Evolutionary conservation across 768 basidiomycete species (phyloP), one percentile per base, ranked within the genome.

Genomic region (Mycena chlorophos): DNA sequence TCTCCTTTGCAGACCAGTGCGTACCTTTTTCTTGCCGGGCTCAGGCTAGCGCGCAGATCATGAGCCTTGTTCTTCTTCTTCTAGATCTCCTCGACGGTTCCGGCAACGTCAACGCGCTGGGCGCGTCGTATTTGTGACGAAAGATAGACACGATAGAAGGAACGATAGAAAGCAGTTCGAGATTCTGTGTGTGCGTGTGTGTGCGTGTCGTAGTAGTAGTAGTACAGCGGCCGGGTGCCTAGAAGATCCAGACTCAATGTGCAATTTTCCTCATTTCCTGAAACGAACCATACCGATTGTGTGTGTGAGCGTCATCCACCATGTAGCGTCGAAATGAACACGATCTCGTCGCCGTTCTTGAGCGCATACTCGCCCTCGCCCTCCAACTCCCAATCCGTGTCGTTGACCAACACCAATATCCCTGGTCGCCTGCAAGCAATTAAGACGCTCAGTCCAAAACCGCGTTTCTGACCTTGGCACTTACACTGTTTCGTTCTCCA

Each of bases 371-470:
- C 87, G 20, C 91, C 87, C 69, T 98, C 96, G 29, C 93, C 94
- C 69, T 98, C 96, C 5, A 98, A 77, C 70, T 98, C 95, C 96
- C 96, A 98, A 65, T 98, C 96, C 1, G 91, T 91, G 64, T 96
- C 91, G 66, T 98, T 98, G 51, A 99, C 84, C n/a, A 99, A 78
- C 3, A 98, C 96, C 3, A 99, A 77, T 31, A 99, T 97, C 0
- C 97, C 97, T 0, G 97, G 97, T 8, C 97, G 94, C 34, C 97
- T 96, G 65, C 1, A 28, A 34, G 12, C n/a, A 47, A 20, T 29
- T 13, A 25, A 16, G 45, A 14, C 27, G 26, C 26, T 27, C 22
- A 40, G 17, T 34, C 30, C 26, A 38, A 40, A 16, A 13, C 46
- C 31, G 43, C 17, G 43, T 53, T 1, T 13, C 13, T 23, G 38